Conservation (phyloP, 2,329 filamentous ascomycete genomes). For the Pyricularia grisea region DNA sequence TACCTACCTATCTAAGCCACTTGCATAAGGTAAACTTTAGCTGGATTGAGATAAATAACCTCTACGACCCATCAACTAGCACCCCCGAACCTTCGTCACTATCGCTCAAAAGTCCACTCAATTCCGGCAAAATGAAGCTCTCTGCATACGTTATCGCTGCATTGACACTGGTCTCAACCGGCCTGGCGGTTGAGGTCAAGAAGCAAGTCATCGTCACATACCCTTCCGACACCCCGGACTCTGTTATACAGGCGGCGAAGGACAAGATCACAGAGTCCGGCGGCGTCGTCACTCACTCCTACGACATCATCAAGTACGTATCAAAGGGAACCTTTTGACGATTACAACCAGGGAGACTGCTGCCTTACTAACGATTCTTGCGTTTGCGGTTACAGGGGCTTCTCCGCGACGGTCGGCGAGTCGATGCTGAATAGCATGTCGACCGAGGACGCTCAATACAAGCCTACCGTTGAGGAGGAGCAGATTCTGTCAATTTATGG, state of each 20-base stretch:
- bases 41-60: not conserved
- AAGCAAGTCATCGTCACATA: conserved; percentile 76
- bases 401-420: conserved; percentile 64
- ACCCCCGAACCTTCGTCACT: not conserved
- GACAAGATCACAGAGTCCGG: conserved; percentile 59
- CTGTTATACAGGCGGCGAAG: conserved; percentile 62
- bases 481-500: conserved; percentile 45
- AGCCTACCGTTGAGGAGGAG: conserved; percentile 68
- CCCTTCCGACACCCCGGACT: conserved; percentile 56
- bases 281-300: conserved; percentile 72
- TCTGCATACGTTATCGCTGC: conserved; percentile 41
- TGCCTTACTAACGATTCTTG: not conserved
- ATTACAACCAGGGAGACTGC: not conserved
- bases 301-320: conserved; percentile 56
- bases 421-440: conserved; percentile 60
- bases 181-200: conserved; percentile 53
- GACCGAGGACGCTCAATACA: conserved; percentile 47
- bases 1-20: not conserved
- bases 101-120: not conserved
- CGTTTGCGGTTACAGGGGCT: conserved; percentile 46
- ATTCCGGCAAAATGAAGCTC: conserved; percentile 52
- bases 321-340: not conserved
- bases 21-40: not conserved
- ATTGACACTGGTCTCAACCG: conserved; percentile 48
- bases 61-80: not conserved